Evolutionary conservation across 2,329 filamentous ascomycete genomes (phyloP), one percentile per base, ranked within the genome.

Genomic region (Aquanectria penicillioides): DNA sequence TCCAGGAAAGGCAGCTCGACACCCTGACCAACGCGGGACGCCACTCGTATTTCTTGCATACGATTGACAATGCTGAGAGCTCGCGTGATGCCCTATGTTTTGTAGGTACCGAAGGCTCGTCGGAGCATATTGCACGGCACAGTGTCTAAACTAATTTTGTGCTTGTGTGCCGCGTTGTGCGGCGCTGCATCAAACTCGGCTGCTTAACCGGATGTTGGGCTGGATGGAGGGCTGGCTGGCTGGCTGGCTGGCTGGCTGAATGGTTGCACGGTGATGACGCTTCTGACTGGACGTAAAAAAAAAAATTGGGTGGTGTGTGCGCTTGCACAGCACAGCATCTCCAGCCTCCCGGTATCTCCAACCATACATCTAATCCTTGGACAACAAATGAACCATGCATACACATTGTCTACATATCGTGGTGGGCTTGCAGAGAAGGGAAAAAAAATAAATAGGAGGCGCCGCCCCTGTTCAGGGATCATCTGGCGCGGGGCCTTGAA

Each of bases 41-140:
- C 34, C 18, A 33, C 26, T 59, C 56, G 56, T 59, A 59, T 59
- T 59, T 18, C n/a, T 41, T 47, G 40, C 47, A 40, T 47, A 29
- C 13, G 29, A 23, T 18, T 52, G 33, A 11, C 12, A 28, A 15
- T 40, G 38, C 40, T 48, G 31, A 44, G 40, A 46, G 10, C 11
- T 29, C 47, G 47, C 40, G 48, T 52, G 47, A 53, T 46, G 55
- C 48, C n/a, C n/a, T n/a, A n/a, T n/a, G n/a, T n/a, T n/a, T n/a
- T n/a, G n/a, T n/a, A n/a, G n/a, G n/a, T n/a, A n/a, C n/a, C n/a
- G n/a, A n/a, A n/a, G n/a, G n/a, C n/a, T n/a, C n/a, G n/a, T n/a
- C n/a, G n/a, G n/a, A n/a, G 29, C 15, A 18, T 29, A 20, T 51
- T 36, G 33, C 37, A 23, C 37, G 38, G 46, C 9, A 50, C 41